Evolutionary conservation across 371 early-diverging fungal genomes (phyloP), one percentile per base, ranked within the genome.

Genomic region (Syncephalastrum contaminatum): DNA sequence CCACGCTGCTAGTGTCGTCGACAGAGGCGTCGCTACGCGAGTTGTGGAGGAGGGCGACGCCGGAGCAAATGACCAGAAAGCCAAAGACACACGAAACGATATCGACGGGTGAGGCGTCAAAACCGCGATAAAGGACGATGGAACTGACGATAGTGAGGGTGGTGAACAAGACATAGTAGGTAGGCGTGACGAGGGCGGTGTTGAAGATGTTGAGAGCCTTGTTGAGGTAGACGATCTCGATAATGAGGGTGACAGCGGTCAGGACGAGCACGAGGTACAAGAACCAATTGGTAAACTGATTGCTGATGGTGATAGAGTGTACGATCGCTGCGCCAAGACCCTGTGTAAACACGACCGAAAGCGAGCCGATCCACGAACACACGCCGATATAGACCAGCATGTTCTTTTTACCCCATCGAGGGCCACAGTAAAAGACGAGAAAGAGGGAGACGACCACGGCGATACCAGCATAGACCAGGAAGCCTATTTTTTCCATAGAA

Each of bases 161-260:
- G 14, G 97, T 97, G 70, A 97, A 97, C 45, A 91, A 81, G 16
- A 96, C 96, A 59, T 95, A 97, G 70, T 97, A 97, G 39, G 94
- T 89, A 18, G 93, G 93, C 2, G 94, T 93, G 36, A 93, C 93
- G 51, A 92, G 66, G 49, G 95, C 94, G 8, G 97, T 95, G 56
- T 91, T 91, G 70, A 95, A 97, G 40, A 92, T 60, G 60, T 95
- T 95, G 22, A 97, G 81, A 12, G 97, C 95, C 73, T 97, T 97
- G 82, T 97, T 97, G 48, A 97, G 88, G 67, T 96, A 97, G 66
- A 94, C 94, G 66, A 96, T 91, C 69, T 97, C 94, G 10, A 89
- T 80, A 19, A 92, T 55, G 22, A 95, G 85, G 22, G 93, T 94
- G 16, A 85, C 73, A 4, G 82, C 63, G 2, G 94, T 93, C 16